phyloP scores from a whole-genome alignment of 306 rosid genomes.

The Quercus engelmannii region DNA sequence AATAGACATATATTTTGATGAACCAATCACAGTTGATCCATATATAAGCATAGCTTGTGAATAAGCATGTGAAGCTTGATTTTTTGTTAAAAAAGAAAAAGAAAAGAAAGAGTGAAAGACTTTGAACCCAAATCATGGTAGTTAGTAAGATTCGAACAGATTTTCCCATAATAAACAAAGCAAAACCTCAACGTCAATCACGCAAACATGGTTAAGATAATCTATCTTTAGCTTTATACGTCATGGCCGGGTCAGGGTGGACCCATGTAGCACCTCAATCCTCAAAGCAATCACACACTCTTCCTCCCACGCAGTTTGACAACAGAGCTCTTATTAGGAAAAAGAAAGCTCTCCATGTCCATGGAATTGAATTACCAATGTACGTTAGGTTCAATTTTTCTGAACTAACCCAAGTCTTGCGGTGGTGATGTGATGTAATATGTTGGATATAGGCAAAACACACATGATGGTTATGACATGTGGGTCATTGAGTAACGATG shows the following conservation, averaged over 20 bases:
- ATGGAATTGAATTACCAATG: neutral
- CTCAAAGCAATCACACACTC: conserved; percentile 1
- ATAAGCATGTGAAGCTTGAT: conserved; percentile 21
- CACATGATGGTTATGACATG: neutral
- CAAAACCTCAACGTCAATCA: conserved; percentile 44
- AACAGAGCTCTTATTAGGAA: neutral
- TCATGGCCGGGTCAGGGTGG: conserved; percentile 24
- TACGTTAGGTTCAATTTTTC: conserved; percentile 4
- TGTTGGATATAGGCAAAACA: neutral
- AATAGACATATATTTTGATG: too few relatives aligned
- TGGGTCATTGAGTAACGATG: neutral
- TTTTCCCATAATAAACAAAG: conserved; percentile 31
- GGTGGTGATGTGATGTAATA: neutral
- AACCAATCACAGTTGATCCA: neutral
- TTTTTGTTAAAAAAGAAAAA: neutral
- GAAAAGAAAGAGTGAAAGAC: conserved; percentile 4
- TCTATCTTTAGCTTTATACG: conserved; percentile 9
- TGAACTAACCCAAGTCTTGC: neutral
- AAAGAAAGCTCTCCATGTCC: neutral
- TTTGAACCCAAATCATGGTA: conserved; percentile 33
- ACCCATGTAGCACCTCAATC: conserved; percentile 22
- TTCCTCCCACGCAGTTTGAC: conserved; percentile 15
- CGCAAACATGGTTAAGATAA: conserved; percentile 39
- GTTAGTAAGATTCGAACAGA: conserved; percentile 47
- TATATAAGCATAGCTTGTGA: neutral